Conservation (phyloP, 2,329 filamentous ascomycete genomes). For the Exophiala calicioides region DNA sequence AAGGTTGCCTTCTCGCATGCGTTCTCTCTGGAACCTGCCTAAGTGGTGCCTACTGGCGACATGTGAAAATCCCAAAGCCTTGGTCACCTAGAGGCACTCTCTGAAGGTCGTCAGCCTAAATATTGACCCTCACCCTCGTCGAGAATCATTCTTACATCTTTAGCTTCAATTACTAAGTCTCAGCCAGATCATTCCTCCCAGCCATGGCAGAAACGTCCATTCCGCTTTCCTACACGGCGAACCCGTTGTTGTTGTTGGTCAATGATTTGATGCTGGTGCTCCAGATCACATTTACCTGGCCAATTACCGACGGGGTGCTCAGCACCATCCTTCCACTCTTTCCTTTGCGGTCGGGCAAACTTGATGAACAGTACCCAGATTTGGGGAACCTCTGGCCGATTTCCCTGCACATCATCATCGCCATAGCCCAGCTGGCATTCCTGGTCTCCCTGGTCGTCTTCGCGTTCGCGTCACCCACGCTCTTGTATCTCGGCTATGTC, state of each 20-base stretch:
- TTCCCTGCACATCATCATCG: constrained; percentile 59
- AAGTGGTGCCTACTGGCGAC: too few relatives aligned
- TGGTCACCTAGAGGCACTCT: too few relatives aligned
- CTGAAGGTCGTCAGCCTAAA: too few relatives aligned
- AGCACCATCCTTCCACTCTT: constrained; percentile 62
- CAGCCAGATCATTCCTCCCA: too few relatives aligned
- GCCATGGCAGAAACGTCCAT: too few relatives aligned
- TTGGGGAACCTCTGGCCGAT: constrained; percentile 58
- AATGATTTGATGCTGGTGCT: constrained; percentile 44
- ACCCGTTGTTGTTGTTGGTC: constrained; percentile 42
- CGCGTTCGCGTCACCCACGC: constrained; percentile 47
- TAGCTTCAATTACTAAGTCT: too few relatives aligned
- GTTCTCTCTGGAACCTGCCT: too few relatives aligned
- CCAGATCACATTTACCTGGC: constrained; percentile 31
- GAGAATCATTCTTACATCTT: too few relatives aligned
- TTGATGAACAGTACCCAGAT: constrained; percentile 60
- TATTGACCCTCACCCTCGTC: too few relatives aligned
- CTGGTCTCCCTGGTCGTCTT: constrained; percentile 58
- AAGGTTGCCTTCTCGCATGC: too few relatives aligned
- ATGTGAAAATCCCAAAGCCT: too few relatives aligned
- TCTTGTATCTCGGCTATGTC: constrained; percentile 35
- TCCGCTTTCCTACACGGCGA: constrained; percentile 41
- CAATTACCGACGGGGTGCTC: constrained; percentile 46
- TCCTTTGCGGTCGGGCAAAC: constrained; percentile 52
- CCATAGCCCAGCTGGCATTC: constrained; percentile 62